phyloP scores from a whole-genome alignment of 2,329 filamentous ascomycete genomes.

The Magnaporthales sp. region DNA sequence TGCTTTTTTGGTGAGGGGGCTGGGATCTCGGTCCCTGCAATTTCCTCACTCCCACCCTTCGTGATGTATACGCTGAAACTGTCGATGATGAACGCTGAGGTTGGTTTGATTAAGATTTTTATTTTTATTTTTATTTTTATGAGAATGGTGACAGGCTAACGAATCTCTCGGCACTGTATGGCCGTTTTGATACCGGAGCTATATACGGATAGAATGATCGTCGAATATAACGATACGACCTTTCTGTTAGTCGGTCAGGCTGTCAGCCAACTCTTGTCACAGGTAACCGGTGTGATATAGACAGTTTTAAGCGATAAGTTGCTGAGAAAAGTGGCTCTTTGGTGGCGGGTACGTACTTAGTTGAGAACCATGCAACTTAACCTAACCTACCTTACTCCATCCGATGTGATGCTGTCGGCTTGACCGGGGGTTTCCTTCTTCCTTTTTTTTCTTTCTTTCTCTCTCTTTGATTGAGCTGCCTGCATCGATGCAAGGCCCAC shows the following conservation, averaged over 20 bases:
- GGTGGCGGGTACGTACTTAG: neutral
- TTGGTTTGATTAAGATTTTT: neutral
- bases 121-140: no score
- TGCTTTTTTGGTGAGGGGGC: neutral
- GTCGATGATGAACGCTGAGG: neutral
- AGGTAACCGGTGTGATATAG: neutral
- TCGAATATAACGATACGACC: neutral
- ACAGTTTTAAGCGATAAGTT: neutral
- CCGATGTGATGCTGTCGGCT: neutral
- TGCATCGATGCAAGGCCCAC: neutral
- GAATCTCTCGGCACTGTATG: neutral
- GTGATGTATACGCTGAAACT: neutral
- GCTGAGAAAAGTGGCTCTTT: neutral
- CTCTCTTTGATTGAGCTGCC: no score
- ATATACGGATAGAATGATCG: neutral
- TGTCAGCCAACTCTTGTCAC: neutral
- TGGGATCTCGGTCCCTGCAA: neutral
- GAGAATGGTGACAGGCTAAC: no score
- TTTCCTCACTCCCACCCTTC: neutral
- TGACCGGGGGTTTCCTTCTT: neutral
- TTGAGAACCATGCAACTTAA: neutral
- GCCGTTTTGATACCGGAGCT: neutral
- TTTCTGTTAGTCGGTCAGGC: neutral
- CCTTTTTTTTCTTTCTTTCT: no score
- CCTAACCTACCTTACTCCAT: neutral